These are phyloP conservation scores for Leccinum cinnamomeum DNA, from an alignment of 1,284 basidiomycete genomes.

Conservation along the genomic window DNA sequence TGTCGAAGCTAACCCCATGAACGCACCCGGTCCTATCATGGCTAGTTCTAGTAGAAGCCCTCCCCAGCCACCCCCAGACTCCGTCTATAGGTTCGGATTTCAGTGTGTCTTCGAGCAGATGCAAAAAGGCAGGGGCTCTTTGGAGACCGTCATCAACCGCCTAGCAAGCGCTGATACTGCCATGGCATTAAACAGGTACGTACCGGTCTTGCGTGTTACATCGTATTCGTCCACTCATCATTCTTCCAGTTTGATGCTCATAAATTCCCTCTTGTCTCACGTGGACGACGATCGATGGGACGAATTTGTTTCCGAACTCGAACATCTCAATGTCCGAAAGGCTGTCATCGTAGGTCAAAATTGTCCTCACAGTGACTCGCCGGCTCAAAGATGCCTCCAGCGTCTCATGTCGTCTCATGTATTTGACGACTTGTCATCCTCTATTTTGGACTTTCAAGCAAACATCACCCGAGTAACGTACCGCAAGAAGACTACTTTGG, in stretches of 20 bases:
- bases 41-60: slow-evolving; percentile 61
- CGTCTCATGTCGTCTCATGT: slow-evolving; percentile 86
- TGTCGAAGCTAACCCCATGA: slow-evolving; percentile 76
- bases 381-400: slow-evolving; percentile 41
- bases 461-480: slow-evolving; percentile 83
- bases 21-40: slow-evolving; percentile 54
- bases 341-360: slow-evolving; percentile 71
- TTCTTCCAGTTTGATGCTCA: slow-evolving; percentile 72
- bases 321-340: slow-evolving; percentile 77
- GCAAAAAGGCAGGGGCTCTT: slow-evolving; percentile 59
- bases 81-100: slow-evolving; percentile 81
- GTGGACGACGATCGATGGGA: slow-evolving; percentile 77
- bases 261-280: slow-evolving; percentile 83
- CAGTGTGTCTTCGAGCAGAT: slow-evolving; percentile 82
- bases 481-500: slow-evolving; percentile 74
- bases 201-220: slow-evolving; percentile 5
- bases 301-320: slow-evolving; percentile 75
- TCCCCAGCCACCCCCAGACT: slow-evolving; percentile 55
- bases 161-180: slow-evolving; percentile 82
- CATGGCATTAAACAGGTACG: slow-evolving; percentile 81
- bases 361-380: background rate
- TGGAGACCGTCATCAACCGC: slow-evolving; percentile 78
- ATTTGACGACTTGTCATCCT: slow-evolving; percentile 82
- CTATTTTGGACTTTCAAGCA: slow-evolving; percentile 90
- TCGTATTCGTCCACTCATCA: slow-evolving; percentile 13